phyloP scores from a whole-genome alignment of 2,329 filamentous ascomycete genomes.

The Fusarium redolens region DNA sequence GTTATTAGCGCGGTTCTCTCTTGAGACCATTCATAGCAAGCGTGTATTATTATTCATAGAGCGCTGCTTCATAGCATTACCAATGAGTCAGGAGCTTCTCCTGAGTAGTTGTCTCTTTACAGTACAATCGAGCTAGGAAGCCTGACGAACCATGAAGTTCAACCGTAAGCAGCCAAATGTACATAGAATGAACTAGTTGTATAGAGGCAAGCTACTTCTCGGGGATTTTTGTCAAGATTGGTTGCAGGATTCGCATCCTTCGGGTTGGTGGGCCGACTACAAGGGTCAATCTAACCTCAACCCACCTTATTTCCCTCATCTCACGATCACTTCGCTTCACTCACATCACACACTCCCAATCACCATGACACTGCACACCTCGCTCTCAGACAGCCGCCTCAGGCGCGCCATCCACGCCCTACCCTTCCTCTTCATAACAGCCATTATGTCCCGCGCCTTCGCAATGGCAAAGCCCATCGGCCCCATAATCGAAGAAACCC shows the following conservation, averaged over 20 bases:
- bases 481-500: constrained; percentile 7
- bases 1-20: neutral
- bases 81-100: no score
- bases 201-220: no score
- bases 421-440: constrained; percentile 34
- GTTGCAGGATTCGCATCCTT: neutral
- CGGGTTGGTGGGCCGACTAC: constrained; percentile 2
- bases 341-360: neutral
- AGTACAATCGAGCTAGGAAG: no score
- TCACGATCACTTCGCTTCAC: neutral
- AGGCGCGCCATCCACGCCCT: constrained; percentile 33
- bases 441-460: constrained; percentile 38
- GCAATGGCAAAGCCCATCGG: constrained; percentile 35
- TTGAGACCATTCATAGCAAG: neutral
- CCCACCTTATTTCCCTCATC: neutral
- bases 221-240: no score
- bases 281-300: neutral
- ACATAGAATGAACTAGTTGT: no score
- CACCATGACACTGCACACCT: neutral
- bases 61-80: neutral
- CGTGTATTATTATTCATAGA: neutral
- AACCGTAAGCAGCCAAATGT: no score
- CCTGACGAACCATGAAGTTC: no score
- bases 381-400: neutral
- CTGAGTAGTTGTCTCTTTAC: neutral